Evolutionary conservation across 352 stramenopile genomes (phyloP), one percentile per base, ranked within the genome.

Genomic region (Phytophthora uliginosa): DNA sequence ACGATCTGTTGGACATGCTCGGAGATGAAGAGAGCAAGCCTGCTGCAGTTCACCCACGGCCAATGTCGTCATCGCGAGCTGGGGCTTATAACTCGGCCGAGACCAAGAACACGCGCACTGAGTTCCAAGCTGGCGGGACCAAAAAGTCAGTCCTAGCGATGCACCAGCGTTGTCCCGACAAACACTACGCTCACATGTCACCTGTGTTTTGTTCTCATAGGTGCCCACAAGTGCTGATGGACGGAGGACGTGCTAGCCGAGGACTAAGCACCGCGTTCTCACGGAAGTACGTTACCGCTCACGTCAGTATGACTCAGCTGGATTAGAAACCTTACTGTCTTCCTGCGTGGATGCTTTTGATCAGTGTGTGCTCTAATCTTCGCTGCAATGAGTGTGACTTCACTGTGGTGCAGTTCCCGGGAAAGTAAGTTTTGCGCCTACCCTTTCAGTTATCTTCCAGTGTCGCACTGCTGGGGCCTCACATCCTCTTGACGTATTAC

Each of bases 361-460:
- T 31, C 61, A 94, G 79, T 10, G 73, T 84, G 28, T 95, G 89
- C 56, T 81, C 76, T 28, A 94, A 93, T 62, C 69, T 95, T 48
- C 82, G 86, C 64, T 95, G 89, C 81, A 95, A 94, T 64, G 84
- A 95, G 5, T 95, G 87, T 55, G 87, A 95, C 74, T 95, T 95
- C 59, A 88, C 77, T 1, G 85, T 94, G 36, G 84, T 95, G 33
- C 87, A 94, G 62, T 94, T 95, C 48, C 61, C 79, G 8, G 81
- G 85, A 64, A 90, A 86, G 87, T 93, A 78, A 61, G 83, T 81
- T 22, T 18, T 50, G 15, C 18, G 42, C 6, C 42, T 22, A 24
- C 42, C 4, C n/a, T 42, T 17, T 6, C 13, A 42, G 28, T 0
- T 31, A 31, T 31, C 4, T 18, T 18, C 36, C 13, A 18, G 36